Evolutionary conservation across 306 rosid genomes (phyloP).

Genomic region (Quercus wislizeni): DNA sequence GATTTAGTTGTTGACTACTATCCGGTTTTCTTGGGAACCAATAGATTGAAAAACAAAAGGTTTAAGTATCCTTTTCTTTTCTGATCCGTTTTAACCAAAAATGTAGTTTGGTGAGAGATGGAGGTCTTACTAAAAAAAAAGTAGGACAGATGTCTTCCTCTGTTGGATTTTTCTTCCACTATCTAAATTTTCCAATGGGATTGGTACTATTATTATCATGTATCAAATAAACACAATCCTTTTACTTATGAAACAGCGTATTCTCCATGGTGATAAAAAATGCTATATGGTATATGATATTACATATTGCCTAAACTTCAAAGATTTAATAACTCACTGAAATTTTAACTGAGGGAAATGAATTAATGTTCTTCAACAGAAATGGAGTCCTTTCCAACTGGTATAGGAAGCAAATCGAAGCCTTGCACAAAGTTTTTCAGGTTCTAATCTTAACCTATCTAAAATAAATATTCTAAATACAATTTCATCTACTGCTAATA

Average conservation of each 20-base stretch:
- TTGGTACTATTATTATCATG: neutral
- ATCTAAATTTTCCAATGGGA: neutral
- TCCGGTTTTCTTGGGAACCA: neutral
- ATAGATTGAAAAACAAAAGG: neutral
- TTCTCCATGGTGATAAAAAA: slow-evolving; percentile 1
- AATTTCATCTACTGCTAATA: slow-evolving; percentile 39
- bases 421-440: slow-evolving; percentile 99
- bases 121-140: too few species aligned
- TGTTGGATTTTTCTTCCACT: neutral
- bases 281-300: slow-evolving; percentile 18
- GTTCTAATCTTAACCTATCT: slow-evolving; percentile 92
- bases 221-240: neutral
- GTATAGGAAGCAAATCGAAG: slow-evolving; percentile 98
- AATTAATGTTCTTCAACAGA: slow-evolving; percentile 97
- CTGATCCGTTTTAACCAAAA: too few species aligned
- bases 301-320: slow-evolving; percentile 38
- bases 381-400: slow-evolving; percentile 76
- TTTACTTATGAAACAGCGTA: neutral
- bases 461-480: slow-evolving; percentile 59
- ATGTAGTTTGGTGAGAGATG: too few species aligned
- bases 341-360: slow-evolving; percentile 65
- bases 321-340: slow-evolving; percentile 41
- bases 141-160: neutral
- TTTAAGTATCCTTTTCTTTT: neutral
- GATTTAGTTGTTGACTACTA: neutral